Conservation (phyloP, 331 rosid species). For the Quercus lobata region DNA sequence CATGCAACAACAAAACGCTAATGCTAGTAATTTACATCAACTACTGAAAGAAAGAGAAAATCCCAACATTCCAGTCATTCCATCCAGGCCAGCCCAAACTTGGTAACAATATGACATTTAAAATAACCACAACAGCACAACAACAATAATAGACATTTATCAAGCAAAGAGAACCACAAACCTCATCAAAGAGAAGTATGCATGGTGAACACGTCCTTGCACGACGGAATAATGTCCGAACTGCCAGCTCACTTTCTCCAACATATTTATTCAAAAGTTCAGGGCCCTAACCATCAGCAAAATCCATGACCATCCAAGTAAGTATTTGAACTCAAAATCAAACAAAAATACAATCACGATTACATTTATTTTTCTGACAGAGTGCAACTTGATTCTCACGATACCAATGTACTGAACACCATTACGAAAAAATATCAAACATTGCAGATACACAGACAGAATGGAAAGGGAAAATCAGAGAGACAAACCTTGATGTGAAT, state of each 20-base stretch:
- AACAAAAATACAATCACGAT: neutral
- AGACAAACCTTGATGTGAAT: constrained; percentile 66
- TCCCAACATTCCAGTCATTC: neutral
- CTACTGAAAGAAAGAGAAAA: neutral
- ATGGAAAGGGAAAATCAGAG: neutral
- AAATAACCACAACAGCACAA: neutral
- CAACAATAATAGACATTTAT: neutral
- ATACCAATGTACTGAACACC: neutral
- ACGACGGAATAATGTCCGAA: constrained; percentile 63
- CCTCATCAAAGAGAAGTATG: constrained; percentile 85
- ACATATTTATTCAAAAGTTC: constrained; percentile 87
- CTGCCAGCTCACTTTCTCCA: constrained; percentile 86
- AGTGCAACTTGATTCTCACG: neutral
- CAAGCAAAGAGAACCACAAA: constrained; percentile 26
- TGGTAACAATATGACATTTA: neutral
- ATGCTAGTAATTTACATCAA: neutral
- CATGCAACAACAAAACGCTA: neutral
- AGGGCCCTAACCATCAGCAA: constrained; percentile 54
- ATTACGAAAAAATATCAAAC: neutral
- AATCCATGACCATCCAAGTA: neutral
- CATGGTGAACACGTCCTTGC: constrained; percentile 95
- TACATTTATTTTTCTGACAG: neutral
- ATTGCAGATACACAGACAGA: neutral
- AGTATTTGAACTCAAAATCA: neutral
- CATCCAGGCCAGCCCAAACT: neutral